Evolutionary conservation across 176 grass and related monocot genomes (phyloP).

Genomic region (Olyra latifolia): DNA sequence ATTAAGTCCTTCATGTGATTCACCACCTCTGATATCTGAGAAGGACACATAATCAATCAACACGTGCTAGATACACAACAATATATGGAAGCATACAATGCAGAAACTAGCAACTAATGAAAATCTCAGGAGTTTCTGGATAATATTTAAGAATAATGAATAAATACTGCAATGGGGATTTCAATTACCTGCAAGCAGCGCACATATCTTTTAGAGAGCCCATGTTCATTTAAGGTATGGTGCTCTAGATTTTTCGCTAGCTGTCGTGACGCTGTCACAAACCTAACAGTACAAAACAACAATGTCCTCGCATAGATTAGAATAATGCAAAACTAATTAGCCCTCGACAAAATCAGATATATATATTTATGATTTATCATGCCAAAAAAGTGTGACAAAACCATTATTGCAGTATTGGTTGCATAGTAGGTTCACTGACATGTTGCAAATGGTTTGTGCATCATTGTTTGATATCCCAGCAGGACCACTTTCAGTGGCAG

Average conservation of each 20-base stretch:
- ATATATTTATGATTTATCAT: background rate
- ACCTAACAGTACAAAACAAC: conserved; percentile 52
- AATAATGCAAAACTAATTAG: background rate
- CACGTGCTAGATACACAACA: background rate
- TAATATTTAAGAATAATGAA: background rate
- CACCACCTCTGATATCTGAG: conserved; percentile 95
- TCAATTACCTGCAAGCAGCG: conserved; percentile 81
- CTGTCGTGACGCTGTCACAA: conserved; percentile 74
- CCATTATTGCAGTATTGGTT: background rate
- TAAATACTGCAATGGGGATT: background rate
- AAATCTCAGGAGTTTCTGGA: background rate
- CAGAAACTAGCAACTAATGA: background rate
- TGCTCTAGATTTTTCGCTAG: conserved; percentile 85
- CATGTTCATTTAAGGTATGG: conserved; percentile 86
- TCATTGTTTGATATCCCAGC: conserved; percentile 63
- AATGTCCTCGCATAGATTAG: background rate
- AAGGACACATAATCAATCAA: conserved; percentile 30
- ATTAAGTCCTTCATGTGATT: conserved; percentile 99
- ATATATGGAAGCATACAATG: background rate
- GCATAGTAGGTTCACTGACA: conserved; percentile 54
- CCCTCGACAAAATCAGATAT: background rate
- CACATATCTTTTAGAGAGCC: conserved; percentile 98
- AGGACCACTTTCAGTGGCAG: conserved; percentile 55
- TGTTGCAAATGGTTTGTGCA: conserved; percentile 70
- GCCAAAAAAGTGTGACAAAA: background rate